These are phyloP conservation scores for Arxiozyma slooffiae DNA, from an alignment of 1,139 yeast species.

Conservation along the genomic window DNA sequence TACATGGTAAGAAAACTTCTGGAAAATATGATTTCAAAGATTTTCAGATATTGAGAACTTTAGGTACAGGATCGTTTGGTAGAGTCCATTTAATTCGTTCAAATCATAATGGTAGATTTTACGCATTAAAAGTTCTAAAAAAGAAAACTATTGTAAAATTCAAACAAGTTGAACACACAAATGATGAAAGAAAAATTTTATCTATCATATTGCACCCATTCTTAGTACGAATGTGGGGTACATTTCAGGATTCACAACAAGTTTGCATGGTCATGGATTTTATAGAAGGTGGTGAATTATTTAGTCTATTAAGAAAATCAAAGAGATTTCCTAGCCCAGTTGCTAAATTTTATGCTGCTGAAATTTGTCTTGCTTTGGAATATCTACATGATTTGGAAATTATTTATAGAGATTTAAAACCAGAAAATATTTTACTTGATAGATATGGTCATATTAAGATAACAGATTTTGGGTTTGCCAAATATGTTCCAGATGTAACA, in stretches of 20 bases:
- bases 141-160: conserved; percentile 83
- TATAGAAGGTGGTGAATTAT: conserved; percentile 93
- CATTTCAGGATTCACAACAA: conserved; percentile 81
- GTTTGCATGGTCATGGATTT: conserved; percentile 96
- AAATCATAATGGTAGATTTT: conserved; percentile 83
- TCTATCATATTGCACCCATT: conserved; percentile 89
- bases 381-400: conserved; percentile 84
- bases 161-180: conserved; percentile 96
- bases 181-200: conserved; percentile 89
- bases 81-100: conserved; percentile 86
- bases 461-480: conserved; percentile 94
- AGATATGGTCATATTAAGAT: conserved; percentile 88
- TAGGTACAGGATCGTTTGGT: conserved; percentile 97
- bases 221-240: conserved; percentile 94
- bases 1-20: conserved; percentile 7
- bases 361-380: conserved; percentile 83
- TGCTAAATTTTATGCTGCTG: conserved; percentile 95
- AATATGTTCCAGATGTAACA: conserved; percentile 87
- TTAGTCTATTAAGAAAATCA: conserved; percentile 75
- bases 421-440: conserved; percentile 86
- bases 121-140: conserved; percentile 85
- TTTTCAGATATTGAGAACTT: conserved; percentile 80
- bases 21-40: conserved; percentile 57
- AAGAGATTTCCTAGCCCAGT: conserved; percentile 94
- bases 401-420: conserved; percentile 89